A percentile compares a stretch with the other conserved stretches of the same genome.
Evolutionary conservation across 345 rosid species (phyloP).

Genomic region (Adansonia digitata): DNA sequence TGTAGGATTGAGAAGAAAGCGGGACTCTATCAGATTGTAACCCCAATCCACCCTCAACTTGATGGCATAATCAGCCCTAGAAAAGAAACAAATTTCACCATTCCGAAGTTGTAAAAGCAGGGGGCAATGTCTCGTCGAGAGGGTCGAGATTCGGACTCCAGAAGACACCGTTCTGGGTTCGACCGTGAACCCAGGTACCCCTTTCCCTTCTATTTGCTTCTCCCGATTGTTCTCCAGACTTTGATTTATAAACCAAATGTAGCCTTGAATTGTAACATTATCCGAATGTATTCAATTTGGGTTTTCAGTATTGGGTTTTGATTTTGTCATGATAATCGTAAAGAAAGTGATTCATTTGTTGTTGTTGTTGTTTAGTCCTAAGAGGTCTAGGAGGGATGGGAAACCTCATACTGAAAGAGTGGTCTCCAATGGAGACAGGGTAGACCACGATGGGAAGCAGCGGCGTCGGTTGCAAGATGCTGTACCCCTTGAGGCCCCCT

Average conservation of each 20-base stretch:
- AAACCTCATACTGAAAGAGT: constrained; percentile 51
- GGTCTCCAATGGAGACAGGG: constrained; percentile 27
- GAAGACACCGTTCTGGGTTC: constrained; percentile 43
- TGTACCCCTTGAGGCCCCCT: constrained; percentile 44
- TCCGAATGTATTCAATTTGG: not conserved
- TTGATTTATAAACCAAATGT: not conserved
- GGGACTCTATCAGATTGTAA: not conserved
- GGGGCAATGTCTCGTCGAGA: constrained; percentile 48
- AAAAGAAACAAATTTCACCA: not conserved
- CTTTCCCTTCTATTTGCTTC: not conserved
- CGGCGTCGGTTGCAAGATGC: constrained; percentile 48
- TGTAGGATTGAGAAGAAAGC: not conserved
- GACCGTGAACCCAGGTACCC: constrained; percentile 63
- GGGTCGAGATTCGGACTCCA: constrained; percentile 48
- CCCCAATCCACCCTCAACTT: not conserved
- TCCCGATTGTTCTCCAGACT: not conserved
- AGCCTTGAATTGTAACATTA: constrained; percentile 1
- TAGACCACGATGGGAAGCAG: constrained; percentile 38
- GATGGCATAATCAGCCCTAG: not conserved
- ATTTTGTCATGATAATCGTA: not conserved
- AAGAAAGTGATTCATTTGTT: not conserved
- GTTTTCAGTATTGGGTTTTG: not conserved
- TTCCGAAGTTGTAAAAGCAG: not conserved
- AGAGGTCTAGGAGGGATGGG: constrained; percentile 74
- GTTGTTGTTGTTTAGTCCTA: constrained; percentile 44